Conservation (phyloP, 192 early-diverging fungal species). For the Pilobolus umbonatus region DNA sequence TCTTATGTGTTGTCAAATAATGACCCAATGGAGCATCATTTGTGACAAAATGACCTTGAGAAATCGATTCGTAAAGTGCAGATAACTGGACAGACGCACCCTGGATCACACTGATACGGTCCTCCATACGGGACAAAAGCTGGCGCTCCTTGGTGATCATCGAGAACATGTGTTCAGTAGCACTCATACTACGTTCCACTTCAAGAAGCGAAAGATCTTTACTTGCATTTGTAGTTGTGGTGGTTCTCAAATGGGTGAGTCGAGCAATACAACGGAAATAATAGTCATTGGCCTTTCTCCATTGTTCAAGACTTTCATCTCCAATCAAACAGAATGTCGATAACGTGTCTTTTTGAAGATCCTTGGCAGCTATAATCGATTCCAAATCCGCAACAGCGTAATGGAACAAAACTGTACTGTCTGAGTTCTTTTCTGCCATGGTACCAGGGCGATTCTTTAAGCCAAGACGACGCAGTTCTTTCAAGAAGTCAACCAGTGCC, state of each 20-base stretch:
- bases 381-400: conserved; percentile 14
- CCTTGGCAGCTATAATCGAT: neutral
- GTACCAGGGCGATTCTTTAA: conserved; percentile 34
- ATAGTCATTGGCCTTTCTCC: conserved; percentile 60
- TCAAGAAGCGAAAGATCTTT: conserved; percentile 63
- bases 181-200: conserved; percentile 56
- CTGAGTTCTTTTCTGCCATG: conserved; percentile 26
- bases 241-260: conserved; percentile 54
- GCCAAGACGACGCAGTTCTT: conserved; percentile 64
- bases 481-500: conserved; percentile 73
- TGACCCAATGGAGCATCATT: conserved; percentile 10
- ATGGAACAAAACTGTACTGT: conserved; percentile 25
- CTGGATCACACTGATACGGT: conserved; percentile 16
- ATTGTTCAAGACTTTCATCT: conserved; percentile 34
- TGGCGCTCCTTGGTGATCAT: conserved; percentile 54
- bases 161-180: conserved; percentile 63
- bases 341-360: conserved; percentile 1
- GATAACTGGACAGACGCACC: conserved; percentile 25
- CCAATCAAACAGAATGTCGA: conserved; percentile 5
- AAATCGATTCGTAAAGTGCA: conserved; percentile 1
- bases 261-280: conserved; percentile 63
- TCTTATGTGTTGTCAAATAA: conserved; percentile 32
- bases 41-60: neutral
- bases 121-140: conserved; percentile 12
- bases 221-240: conserved; percentile 37